phyloP scores from a whole-genome alignment of 768 basidiomycete genomes.

The Suillus brevipes region DNA sequence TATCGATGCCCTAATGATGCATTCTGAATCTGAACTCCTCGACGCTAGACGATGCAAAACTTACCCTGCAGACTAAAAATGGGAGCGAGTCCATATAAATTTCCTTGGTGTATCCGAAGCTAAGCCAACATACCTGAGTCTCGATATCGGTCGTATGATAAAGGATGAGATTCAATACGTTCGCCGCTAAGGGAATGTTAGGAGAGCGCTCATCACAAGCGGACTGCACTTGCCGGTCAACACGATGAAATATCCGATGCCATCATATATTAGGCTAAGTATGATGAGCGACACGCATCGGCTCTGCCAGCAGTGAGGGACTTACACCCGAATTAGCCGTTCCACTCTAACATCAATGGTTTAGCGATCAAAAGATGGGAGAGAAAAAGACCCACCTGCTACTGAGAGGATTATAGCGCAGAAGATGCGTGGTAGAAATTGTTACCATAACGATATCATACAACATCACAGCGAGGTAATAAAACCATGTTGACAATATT shows the following conservation, averaged over 20 bases:
- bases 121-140: conserved; percentile 42
- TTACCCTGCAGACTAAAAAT: neutral
- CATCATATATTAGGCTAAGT: conserved; percentile 65
- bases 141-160: conserved; percentile 40
- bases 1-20: conserved; percentile 46
- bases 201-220: neutral
- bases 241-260: conserved; percentile 59
- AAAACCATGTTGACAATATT: conserved; percentile 50
- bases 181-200: conserved; percentile 37
- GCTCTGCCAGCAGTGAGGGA: neutral
- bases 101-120: conserved; percentile 13
- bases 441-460: conserved; percentile 56
- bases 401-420: conserved; percentile 41
- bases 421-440: conserved; percentile 52
- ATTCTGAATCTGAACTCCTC: neutral
- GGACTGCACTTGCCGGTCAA: conserved; percentile 44
- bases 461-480: conserved; percentile 56
- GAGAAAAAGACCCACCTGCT: conserved; percentile 22
- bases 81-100: conserved; percentile 3
- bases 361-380: conserved; percentile 9
- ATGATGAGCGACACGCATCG: conserved; percentile 10
- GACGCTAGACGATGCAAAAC: too few species aligned
- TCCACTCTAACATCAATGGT: conserved; percentile 20
- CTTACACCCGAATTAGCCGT: conserved; percentile 32
- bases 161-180: conserved; percentile 52